Conservation (phyloP, 768 basidiomycete genomes). For the Roridomyces roridus region DNA sequence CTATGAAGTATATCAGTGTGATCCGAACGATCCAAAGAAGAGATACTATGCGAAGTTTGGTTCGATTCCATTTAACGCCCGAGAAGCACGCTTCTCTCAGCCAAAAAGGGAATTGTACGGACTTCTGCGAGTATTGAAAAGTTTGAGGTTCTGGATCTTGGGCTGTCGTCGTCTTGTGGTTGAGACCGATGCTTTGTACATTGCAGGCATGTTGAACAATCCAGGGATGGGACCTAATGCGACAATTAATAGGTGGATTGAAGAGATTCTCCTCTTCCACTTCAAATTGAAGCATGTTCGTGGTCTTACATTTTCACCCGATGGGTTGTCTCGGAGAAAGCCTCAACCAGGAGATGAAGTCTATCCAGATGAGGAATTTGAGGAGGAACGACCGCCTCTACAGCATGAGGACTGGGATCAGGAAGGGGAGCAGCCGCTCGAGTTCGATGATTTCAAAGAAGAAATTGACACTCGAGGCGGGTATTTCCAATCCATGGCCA, state of each 20-base stretch:
- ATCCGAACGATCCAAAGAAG: constrained; percentile 23
- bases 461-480: constrained; percentile 4
- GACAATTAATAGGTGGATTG: no score
- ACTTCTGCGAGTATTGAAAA: constrained; percentile 29
- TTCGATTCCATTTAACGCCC: constrained; percentile 43
- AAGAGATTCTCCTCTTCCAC: constrained; percentile 35
- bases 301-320: constrained; percentile 30
- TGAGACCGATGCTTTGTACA: constrained; percentile 38
- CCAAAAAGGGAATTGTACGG: constrained; percentile 49
- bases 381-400: background rate
- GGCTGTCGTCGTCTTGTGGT: constrained; percentile 31
- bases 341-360: constrained; percentile 21
- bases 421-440: background rate
- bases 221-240: constrained; percentile 40
- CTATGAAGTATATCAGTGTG: constrained; percentile 41
- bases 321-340: constrained; percentile 36
- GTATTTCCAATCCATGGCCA: background rate
- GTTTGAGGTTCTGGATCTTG: constrained; percentile 22
- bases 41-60: constrained; percentile 38
- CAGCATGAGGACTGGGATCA: constrained; percentile 2
- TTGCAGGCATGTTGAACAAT: constrained; percentile 39
- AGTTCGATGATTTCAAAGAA: constrained; percentile 11
- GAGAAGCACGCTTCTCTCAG: constrained; percentile 41
- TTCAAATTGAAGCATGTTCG: constrained; percentile 37
- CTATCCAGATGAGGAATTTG: no score